These are phyloP conservation scores for Ustilago lituana DNA, from an alignment of 1,284 basidiomycete genomes.

Conservation along the genomic window DNA sequence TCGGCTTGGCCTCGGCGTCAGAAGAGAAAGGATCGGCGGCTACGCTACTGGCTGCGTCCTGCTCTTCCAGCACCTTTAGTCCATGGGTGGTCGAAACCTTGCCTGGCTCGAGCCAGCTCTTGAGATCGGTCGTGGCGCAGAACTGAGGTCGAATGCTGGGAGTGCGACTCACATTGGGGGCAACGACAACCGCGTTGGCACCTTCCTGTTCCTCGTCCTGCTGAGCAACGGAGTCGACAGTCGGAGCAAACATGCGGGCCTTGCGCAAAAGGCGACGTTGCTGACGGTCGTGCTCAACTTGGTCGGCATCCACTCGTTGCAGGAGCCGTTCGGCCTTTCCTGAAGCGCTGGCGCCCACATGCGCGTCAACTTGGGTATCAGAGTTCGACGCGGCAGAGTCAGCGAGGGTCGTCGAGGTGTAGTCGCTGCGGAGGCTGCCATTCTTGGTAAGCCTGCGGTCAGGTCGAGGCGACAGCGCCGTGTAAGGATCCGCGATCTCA, in stretches of 20 bases:
- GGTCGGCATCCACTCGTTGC: constrained; percentile 23
- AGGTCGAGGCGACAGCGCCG: constrained; percentile 28
- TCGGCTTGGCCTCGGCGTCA: constrained; percentile 21
- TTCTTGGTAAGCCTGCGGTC: constrained; percentile 37
- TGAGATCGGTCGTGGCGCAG: constrained; percentile 53
- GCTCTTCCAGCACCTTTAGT: constrained; percentile 29
- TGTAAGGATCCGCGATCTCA: constrained; percentile 33
- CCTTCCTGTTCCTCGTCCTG: neutral
- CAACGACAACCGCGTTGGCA: neutral
- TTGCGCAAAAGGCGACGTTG: constrained; percentile 31
- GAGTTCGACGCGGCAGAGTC: constrained; percentile 20
- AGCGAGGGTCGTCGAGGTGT: constrained; percentile 32
- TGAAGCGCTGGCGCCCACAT: neutral
- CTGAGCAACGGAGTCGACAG: neutral
- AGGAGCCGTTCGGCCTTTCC: constrained; percentile 24
- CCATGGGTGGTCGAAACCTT: constrained; percentile 36
- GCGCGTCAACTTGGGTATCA: constrained; percentile 15
- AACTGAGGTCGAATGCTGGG: constrained; percentile 60
- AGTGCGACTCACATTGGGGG: constrained; percentile 37
- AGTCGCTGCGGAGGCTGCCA: constrained; percentile 37
- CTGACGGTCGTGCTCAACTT: constrained; percentile 30
- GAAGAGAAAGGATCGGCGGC: constrained; percentile 29
- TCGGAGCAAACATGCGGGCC: constrained; percentile 18
- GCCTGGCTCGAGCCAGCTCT: constrained; percentile 54
- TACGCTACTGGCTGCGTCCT: constrained; percentile 14